Conservation (phyloP, 192 early-diverging fungal genomes). For the Coemansia sp. region DNA sequence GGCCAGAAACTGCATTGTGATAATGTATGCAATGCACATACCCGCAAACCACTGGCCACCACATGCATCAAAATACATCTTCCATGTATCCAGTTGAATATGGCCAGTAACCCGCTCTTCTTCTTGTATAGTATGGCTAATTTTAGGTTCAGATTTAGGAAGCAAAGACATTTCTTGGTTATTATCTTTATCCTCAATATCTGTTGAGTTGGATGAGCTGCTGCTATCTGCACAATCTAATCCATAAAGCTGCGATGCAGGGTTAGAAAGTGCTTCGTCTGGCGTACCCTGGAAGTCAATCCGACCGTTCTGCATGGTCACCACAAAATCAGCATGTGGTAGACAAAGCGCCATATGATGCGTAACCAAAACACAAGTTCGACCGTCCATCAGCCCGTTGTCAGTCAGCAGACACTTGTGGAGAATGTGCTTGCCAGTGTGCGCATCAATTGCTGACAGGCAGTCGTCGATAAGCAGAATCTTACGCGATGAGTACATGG, state of each 20-base stretch:
- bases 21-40: conserved; percentile 51
- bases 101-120: conserved; percentile 74
- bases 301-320: conserved; percentile 60
- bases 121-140: conserved; percentile 50
- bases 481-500: conserved; percentile 62
- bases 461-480: conserved; percentile 79
- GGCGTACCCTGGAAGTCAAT: conserved; percentile 20
- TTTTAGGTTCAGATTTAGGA: not conserved
- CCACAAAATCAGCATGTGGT: conserved; percentile 53
- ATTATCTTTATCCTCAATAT: not conserved
- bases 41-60: conserved; percentile 62
- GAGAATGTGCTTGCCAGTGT: conserved; percentile 83
- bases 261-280: not conserved
- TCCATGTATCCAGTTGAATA: conserved; percentile 70
- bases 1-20: conserved; percentile 46
- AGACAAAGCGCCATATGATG: conserved; percentile 75
- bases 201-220: not conserved
- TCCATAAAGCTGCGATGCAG: not conserved
- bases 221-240: not conserved
- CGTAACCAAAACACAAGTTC: conserved; percentile 83
- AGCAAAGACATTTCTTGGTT: not conserved
- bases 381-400: conserved; percentile 55
- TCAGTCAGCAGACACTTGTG: conserved; percentile 66
- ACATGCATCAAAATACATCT: conserved; percentile 65
- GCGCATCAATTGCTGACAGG: conserved; percentile 91